Evolutionary conservation across 139 green algal genomes (phyloP).

Genomic region (Ostreobium quekettii): DNA sequence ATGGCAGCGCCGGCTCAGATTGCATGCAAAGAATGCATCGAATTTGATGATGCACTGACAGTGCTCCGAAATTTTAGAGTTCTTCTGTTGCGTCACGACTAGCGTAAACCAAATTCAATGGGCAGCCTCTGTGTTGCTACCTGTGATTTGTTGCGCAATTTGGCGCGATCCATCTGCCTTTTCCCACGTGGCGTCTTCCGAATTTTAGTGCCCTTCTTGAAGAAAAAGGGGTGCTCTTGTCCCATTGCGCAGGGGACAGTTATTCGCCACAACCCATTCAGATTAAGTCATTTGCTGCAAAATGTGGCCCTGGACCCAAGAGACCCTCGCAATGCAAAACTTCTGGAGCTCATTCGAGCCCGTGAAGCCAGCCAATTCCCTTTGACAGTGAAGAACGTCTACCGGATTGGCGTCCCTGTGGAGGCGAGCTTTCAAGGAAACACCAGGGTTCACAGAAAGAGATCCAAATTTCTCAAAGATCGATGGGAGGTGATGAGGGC

Average conservation of each 20-base stretch:
- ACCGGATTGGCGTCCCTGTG: background rate
- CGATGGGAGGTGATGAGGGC: background rate
- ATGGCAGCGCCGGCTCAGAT: no score
- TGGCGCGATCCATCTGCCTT: no score
- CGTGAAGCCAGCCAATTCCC: slow-evolving; percentile 24
- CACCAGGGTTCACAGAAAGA: background rate
- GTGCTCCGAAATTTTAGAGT: no score
- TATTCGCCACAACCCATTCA: slow-evolving; percentile 20
- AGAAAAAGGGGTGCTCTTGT: no score
- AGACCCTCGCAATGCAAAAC: slow-evolving; percentile 45
- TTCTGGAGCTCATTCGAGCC: slow-evolving; percentile 49
- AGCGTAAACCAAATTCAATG: no score
- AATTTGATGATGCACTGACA: no score
- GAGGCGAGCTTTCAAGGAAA: background rate
- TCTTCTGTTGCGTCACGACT: no score
- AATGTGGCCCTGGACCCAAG: slow-evolving; percentile 43
- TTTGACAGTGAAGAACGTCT: background rate
- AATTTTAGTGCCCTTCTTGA: no score
- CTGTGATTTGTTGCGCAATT: no score
- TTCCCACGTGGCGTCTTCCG: no score
- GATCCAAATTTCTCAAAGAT: background rate
- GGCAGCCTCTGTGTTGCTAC: no score
- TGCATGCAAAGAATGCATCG: no score
- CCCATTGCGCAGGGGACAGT: background rate
- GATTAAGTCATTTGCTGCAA: slow-evolving; percentile 34